These are phyloP conservation scores for Fraxinus baroniana DNA, from an alignment of 305 asterid genomes.

Conservation along the genomic window DNA sequence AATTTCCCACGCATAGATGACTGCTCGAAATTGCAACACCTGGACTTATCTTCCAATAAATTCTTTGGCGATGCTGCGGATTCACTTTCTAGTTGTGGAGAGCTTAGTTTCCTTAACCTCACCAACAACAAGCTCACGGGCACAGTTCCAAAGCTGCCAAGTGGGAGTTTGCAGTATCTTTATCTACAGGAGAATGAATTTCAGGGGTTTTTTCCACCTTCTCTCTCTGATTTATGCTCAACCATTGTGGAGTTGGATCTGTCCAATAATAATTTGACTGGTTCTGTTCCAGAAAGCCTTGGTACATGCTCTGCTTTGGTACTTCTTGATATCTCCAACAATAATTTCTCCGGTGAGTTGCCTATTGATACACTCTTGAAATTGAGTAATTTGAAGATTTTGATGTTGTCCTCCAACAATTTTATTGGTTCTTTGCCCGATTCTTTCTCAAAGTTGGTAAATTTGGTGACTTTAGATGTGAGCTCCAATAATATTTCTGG, in stretches of 20 bases:
- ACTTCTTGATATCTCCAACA: slow-evolving; percentile 61
- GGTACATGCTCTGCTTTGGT: slow-evolving; percentile 59
- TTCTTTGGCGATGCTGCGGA: slow-evolving; percentile 55
- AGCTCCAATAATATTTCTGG: slow-evolving; percentile 79
- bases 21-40: slow-evolving; percentile 57
- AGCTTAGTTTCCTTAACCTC: slow-evolving; percentile 64
- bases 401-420: slow-evolving; percentile 63
- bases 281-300: slow-evolving; percentile 58
- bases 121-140: slow-evolving; percentile 68
- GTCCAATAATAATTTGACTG: slow-evolving; percentile 63
- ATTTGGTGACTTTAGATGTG: slow-evolving; percentile 70
- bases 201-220: slow-evolving; percentile 48
- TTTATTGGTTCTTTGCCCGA: slow-evolving; percentile 68
- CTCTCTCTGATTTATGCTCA: slow-evolving; percentile 51
- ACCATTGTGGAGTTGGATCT: slow-evolving; percentile 64
- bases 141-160: slow-evolving; percentile 45
- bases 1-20: slow-evolving; percentile 47
- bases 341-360: slow-evolving; percentile 71
- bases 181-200: slow-evolving; percentile 57
- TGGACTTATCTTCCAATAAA: slow-evolving; percentile 80
- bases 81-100: slow-evolving; percentile 53
- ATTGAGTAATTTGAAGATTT: slow-evolving; percentile 52
- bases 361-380: slow-evolving; percentile 58
- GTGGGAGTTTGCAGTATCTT: slow-evolving; percentile 54
- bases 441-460: slow-evolving; percentile 47